Evolutionary conservation across 2,329 filamentous ascomycete genomes (phyloP).

Genomic region (Bipolaris zeicola): DNA sequence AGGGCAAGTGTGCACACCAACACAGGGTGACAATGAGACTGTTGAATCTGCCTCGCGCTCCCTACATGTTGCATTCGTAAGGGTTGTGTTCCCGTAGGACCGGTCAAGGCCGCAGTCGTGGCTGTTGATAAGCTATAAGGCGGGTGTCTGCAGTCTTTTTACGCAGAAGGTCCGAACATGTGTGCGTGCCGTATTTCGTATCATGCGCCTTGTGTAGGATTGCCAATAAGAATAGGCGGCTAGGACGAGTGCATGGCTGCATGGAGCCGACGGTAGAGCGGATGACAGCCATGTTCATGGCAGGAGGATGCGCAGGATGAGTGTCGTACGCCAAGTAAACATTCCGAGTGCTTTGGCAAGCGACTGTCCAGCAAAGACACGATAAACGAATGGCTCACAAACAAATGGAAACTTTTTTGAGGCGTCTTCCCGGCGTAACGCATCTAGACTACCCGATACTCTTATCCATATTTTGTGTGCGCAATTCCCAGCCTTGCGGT

Average conservation of each 20-base stretch:
- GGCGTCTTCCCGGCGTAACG: background rate
- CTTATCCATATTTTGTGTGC: background rate
- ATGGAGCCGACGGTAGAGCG: background rate
- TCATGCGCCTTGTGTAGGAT: background rate
- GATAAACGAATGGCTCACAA: background rate
- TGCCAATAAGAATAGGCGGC: background rate
- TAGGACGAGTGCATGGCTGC: background rate
- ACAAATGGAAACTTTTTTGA: background rate
- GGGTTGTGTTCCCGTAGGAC: conserved; percentile 5
- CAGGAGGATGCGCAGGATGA: background rate
- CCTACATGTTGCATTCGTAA: background rate
- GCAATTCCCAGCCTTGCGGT: background rate
- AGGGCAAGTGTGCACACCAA: conserved; percentile 4
- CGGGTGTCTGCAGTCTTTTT: background rate
- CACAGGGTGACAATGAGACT: background rate
- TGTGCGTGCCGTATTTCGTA: conserved; percentile 1
- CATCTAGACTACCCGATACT: background rate
- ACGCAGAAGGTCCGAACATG: conserved; percentile 1
- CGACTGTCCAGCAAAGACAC: background rate
- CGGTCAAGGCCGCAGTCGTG: conserved; percentile 14
- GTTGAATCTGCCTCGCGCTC: conserved; percentile 14
- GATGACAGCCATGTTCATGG: background rate
- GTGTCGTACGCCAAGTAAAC: conserved; percentile 11
- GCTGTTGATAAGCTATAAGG: conserved; percentile 3
- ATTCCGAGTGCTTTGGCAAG: conserved; percentile 5